Evolutionary conservation across 768 basidiomycete species (phyloP), one percentile per base, ranked within the genome.

Genomic region (Cyclocybe aegerita): DNA sequence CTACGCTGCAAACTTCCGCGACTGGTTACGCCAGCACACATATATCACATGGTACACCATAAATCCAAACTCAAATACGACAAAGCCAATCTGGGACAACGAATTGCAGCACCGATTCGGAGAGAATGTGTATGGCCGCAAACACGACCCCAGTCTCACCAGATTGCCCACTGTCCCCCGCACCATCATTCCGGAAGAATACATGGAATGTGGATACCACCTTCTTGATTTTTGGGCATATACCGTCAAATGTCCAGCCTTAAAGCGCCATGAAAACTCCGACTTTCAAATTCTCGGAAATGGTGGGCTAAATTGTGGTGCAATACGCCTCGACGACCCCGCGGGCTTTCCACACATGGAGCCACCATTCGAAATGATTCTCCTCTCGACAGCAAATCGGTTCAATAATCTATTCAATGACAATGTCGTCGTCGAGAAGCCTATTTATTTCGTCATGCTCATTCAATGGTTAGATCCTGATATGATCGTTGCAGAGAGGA

Each of bases 391-490:
- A 23, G 45, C 30, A 3, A 23, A 46, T 15, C 33, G 30, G 4
- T 46, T 36, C 35, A 33, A 15, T 12, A 38, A n/a, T 5, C 23
- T 36, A 2, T 36, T 46, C 11, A 17, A 38, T 2, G n/a, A 38
- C 5, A 5, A 23, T 1, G 23, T 23, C 5, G 23, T 23, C 1
- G 23, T 23, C 15, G 38, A 48, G 15, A 39, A 39, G 31, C 39
- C 39, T 2, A 34, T 42, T 33, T 43, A 42, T 35, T 48, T 38
- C 39, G 47, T 48, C 4, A 40, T 48, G 38, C 14, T 48, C 9
- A 40, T 48, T 39, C 30, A 11, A 10, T 41, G 47, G 47, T 7
- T 30, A 9, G 17, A 15, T 5, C 9, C 29, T 3, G 29, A 34
- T 30, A 39, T 14, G 12, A 15, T 40, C 8, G 29, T 48, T 23